Base-by-base conservation (phyloP, 768 basidiomycete species). In the Mycena capillaripes region DNA sequence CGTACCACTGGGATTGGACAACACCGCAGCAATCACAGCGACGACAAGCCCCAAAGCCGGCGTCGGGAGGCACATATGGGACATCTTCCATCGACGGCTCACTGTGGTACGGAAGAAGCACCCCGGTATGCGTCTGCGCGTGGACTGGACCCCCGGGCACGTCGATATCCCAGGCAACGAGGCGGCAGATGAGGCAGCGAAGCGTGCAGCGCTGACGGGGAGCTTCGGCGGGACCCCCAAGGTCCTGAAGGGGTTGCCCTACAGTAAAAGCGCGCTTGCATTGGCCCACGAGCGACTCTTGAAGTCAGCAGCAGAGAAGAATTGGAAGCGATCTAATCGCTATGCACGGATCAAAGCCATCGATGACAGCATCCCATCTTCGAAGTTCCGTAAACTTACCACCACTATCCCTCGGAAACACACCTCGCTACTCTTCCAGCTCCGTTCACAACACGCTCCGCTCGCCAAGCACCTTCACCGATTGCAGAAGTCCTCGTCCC, bases 111-210 rank as follows among this genome's bases (percentile, higher is more conserved):
- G n/a, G n/a, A 32, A 50, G 3, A 52, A 48, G n/a, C n/a, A 16
- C 61, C 46, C 29, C 21, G n/a, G 12, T 1, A 0, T n/a, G 2
- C 48, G 10, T 1, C 23, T 63, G 1, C 48, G 48, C 19, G 6
- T 63, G 3, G 48, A 63, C 11, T 63, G 64, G 64, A 65, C 64
- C 0, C 64, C 64, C 10, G 64, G 64, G 14, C 64, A 65, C 23
- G 48, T 63, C 48, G 48, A 63, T 11, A 63, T 63, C 4, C 48
- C 48, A 3, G 62, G 62, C 17, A 63, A 63, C 38, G 52, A 65
- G 52, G 63, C 52, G 50, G 63, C 63, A 10, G 63, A 65, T n/a
- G 36, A 40, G 63, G 63, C 63, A 17, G 63, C 63, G 7, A 65
- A 65, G 38, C 36, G 52, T 2, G 63, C 63, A 3, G 63, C 63